Base-by-base conservation (phyloP, 2,329 filamentous ascomycete species). In the Apiospora phragmitis region DNA sequence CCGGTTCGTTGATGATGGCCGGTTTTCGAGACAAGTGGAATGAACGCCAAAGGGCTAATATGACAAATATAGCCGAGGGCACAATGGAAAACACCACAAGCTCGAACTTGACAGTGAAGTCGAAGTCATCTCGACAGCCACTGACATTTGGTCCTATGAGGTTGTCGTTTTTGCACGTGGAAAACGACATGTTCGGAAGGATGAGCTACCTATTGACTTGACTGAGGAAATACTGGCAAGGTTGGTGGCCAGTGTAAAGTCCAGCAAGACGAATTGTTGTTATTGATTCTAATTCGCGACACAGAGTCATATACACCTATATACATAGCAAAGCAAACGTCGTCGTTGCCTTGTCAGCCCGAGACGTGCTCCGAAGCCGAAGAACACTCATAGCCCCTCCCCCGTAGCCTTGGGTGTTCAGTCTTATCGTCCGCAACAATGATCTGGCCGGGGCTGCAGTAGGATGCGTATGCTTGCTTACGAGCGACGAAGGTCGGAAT, bases 61-160 rank as follows among this genome's bases (percentile, higher is more conserved):
- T 72, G 16, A 84, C 72, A 51, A 86, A 85, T 0, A 85, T 68
- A 1, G 79, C 73, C 0, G 81, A 76, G 0, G 85, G 85, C 3
- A 84, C 75, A 11, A 86, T 79, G 1, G 81, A 80, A n/a, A 87
- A 79, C 67, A 87, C 80, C 4, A 85, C 78, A 26, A 83, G 79
- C 74, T 87, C 85, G 69, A 88, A 87, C 38, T 79, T 80, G 67
- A 87, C 76, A 0, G 85, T 87, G 70, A 87, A 86, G 74, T 87
- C 85, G 69, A 87, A 87, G 70, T 85, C 81, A 68, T 78, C 81
- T 12, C 85, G 83, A 70, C 85, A 87, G 29, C 83, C 84, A 12
- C 73, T 73, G n/a, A 87, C 83, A 8, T 76, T 73, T 0, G 85
- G 85, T 3, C 85, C 85, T 26, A 86, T 80, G 29, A 80, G 74